These are phyloP conservation scores for Claviceps fusiformis DNA, from an alignment of 2,329 filamentous ascomycete species.

Conservation along the genomic window DNA sequence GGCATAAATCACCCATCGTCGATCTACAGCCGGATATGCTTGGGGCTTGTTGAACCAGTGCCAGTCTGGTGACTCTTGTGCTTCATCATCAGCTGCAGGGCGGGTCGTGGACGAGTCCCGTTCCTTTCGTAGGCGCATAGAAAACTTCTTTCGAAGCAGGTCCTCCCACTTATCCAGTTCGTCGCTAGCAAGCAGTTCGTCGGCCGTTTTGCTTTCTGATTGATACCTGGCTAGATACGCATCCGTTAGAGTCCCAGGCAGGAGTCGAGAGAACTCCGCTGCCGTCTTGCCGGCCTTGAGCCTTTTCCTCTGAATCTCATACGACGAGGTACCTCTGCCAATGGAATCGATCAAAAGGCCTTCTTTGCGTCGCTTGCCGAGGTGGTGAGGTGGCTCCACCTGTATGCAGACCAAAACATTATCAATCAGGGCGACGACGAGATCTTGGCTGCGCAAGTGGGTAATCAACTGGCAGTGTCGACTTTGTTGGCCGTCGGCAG, in stretches of 20 bases:
- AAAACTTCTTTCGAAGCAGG: slow-evolving; percentile 35
- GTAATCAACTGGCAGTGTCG: slow-evolving; percentile 34
- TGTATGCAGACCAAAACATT: slow-evolving; percentile 55
- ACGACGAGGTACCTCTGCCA: slow-evolving; percentile 42
- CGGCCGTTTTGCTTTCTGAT: slow-evolving; percentile 31
- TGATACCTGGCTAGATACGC: slow-evolving; percentile 33
- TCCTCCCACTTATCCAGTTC: slow-evolving; percentile 37
- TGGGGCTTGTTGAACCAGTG: slow-evolving; percentile 29
- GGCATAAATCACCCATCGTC: slow-evolving; percentile 50
- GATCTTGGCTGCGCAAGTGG: slow-evolving; percentile 52
- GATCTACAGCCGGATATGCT: slow-evolving; percentile 43
- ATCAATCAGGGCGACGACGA: slow-evolving; percentile 51
- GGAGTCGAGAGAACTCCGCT: slow-evolving; percentile 20
- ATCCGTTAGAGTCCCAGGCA: slow-evolving; percentile 38
- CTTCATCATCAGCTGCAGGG: slow-evolving; percentile 8
- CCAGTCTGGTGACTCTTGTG: slow-evolving; percentile 32
- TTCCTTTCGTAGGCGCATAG: slow-evolving; percentile 22
- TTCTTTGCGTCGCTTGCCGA: slow-evolving; percentile 42
- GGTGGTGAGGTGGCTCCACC: slow-evolving; percentile 44
- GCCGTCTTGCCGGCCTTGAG: slow-evolving; percentile 17
- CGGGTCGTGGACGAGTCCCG: slow-evolving; percentile 4
- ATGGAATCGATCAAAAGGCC: slow-evolving; percentile 62
- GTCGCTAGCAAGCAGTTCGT: slow-evolving; percentile 31
- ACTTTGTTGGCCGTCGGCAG: slow-evolving; percentile 21
- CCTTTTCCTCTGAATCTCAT: slow-evolving; percentile 23